Evolutionary conservation across 2,329 filamentous ascomycete genomes (phyloP).

Genomic region (Pestalotiopsis sp.): DNA sequence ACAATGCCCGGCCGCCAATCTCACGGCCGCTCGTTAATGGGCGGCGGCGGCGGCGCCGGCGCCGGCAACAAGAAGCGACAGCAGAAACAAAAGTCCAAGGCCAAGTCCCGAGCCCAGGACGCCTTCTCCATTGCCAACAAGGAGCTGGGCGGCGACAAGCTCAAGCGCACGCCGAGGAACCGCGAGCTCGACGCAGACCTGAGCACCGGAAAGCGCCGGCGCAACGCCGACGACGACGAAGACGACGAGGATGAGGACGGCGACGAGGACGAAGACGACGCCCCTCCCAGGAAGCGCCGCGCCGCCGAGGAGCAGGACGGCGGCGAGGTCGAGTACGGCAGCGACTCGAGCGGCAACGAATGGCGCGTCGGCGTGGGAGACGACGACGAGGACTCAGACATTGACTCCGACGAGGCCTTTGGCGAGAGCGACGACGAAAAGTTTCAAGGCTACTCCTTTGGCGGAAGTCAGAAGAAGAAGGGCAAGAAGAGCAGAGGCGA

Average conservation of each 20-base stretch:
- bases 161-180: constrained; percentile 51
- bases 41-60: constrained; percentile 28
- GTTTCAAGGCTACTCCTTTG: constrained; percentile 72
- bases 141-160: constrained; percentile 46
- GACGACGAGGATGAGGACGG: constrained; percentile 62
- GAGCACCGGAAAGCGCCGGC: constrained; percentile 41
- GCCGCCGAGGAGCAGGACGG: constrained; percentile 46
- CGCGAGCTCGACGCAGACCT: constrained; percentile 51
- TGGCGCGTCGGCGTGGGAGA: constrained; percentile 75
- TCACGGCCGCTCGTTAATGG: constrained; percentile 55
- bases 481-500: constrained; percentile 40
- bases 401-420: constrained; percentile 78
- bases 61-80: constrained; percentile 31
- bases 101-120: constrained; percentile 54
- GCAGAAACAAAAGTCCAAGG: constrained; percentile 51
- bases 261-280: constrained; percentile 67
- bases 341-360: constrained; percentile 83
- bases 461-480: constrained; percentile 46
- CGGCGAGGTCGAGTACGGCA: constrained; percentile 70
- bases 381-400: constrained; percentile 66
- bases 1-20: constrained; percentile 62
- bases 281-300: constrained; percentile 44
- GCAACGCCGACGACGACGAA: constrained; percentile 46
- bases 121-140: constrained; percentile 61
- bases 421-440: constrained; percentile 85